Evolutionary conservation across 345 rosid genomes (phyloP).

Genomic region (Aquilaria sinensis): DNA sequence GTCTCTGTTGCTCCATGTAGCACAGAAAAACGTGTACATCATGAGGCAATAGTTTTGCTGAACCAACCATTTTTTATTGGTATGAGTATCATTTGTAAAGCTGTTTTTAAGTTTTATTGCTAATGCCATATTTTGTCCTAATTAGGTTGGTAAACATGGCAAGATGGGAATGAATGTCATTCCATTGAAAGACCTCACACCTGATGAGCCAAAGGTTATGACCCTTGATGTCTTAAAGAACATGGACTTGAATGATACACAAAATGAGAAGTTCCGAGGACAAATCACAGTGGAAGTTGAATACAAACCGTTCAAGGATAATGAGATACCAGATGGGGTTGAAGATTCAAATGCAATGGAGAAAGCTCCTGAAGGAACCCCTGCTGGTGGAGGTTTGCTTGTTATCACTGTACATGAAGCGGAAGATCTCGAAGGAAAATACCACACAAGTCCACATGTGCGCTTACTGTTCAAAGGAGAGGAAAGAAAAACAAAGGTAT

Average conservation of each 20-base stretch:
- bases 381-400: slow-evolving; percentile 80
- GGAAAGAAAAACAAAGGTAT: slow-evolving; percentile 79
- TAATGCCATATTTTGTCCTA: background rate
- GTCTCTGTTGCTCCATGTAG: background rate
- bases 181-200: slow-evolving; percentile 57
- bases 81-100: no score
- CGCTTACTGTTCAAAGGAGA: slow-evolving; percentile 81
- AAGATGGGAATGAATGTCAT: slow-evolving; percentile 85
- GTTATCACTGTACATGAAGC: slow-evolving; percentile 90
- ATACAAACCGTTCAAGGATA: slow-evolving; percentile 72
- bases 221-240: slow-evolving; percentile 73
- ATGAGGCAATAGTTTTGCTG: no score
- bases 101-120: background rate
- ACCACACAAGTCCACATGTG: slow-evolving; percentile 82
- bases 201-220: slow-evolving; percentile 65
- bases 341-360: slow-evolving; percentile 48
- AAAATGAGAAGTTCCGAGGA: slow-evolving; percentile 77
- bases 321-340: slow-evolving; percentile 31
- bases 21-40: background rate
- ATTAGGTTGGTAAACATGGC: slow-evolving; percentile 85
- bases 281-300: slow-evolving; percentile 53
- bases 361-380: slow-evolving; percentile 90
- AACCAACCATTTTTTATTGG: no score
- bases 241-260: slow-evolving; percentile 63
- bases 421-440: slow-evolving; percentile 83